Percentiles rank a stretch among this genome's conserved stretches.
Conservation (phyloP, 192 early-diverging fungal genomes). For the Endogone sp. region DNA sequence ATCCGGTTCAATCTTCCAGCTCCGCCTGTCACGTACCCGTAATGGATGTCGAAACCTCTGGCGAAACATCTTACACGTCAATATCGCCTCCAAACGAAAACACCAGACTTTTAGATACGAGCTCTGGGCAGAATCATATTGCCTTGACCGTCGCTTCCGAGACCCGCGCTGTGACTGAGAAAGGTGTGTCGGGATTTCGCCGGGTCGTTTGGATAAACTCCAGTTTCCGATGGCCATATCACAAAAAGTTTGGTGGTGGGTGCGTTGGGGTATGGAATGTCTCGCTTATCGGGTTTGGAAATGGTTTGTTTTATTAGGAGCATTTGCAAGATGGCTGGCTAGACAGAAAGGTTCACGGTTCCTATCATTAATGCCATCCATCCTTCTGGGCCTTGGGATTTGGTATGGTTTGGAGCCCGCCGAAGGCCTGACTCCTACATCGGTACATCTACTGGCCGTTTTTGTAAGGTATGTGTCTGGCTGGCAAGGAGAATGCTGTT, state of each 20-base stretch:
- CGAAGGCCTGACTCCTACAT: conserved; percentile 22
- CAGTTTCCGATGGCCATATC: too few relatives aligned
- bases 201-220: too few relatives aligned
- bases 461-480: conserved; percentile 22
- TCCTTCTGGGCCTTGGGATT: conserved; percentile 15
- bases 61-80: not conserved
- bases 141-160: not conserved
- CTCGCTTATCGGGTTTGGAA: not conserved
- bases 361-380: conserved; percentile 15
- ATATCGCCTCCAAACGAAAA: not conserved
- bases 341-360: not conserved
- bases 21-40: not conserved
- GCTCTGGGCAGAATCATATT: not conserved
- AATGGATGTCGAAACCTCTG: not conserved
- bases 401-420: conserved; percentile 25
- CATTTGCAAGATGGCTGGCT: not conserved
- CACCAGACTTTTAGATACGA: not conserved
- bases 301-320: not conserved
- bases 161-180: not conserved
- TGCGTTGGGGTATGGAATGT: not conserved
- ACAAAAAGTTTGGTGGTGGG: not conserved
- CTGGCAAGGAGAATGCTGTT: too few relatives aligned
- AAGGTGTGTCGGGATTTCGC: not conserved
- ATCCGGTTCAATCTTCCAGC: too few relatives aligned
- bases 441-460: conserved; percentile 29